These are phyloP conservation scores for Moelleriella libera DNA, from an alignment of 2,329 filamentous ascomycete species.

Conservation along the genomic window DNA sequence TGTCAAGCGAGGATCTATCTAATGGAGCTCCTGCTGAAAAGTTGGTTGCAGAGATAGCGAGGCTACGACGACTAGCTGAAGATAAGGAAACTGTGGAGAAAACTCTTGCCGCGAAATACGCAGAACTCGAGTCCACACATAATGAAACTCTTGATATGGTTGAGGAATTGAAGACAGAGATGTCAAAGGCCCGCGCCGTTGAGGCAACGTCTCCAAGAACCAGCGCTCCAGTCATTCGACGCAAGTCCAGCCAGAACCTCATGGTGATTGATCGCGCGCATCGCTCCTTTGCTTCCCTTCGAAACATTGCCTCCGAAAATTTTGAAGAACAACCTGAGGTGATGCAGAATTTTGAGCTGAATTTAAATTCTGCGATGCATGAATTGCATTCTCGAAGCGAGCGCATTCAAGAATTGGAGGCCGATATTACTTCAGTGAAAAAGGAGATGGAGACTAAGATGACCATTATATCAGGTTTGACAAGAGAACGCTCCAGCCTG, in stretches of 20 bases:
- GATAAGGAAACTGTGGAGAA: slow-evolving; percentile 67
- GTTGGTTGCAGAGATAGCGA: slow-evolving; percentile 52
- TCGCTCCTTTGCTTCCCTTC: slow-evolving; percentile 76
- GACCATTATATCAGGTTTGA: slow-evolving; percentile 86
- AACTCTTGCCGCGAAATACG: slow-evolving; percentile 63
- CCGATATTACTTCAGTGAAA: slow-evolving; percentile 66
- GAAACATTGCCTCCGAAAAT: slow-evolving; percentile 76
- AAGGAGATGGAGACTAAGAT: slow-evolving; percentile 97
- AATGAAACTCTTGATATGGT: slow-evolving; percentile 71
- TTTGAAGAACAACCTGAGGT: slow-evolving; percentile 71
- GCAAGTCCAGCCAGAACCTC: slow-evolving; percentile 84
- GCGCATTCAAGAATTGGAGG: slow-evolving; percentile 78
- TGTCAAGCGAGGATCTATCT: slow-evolving; percentile 23
- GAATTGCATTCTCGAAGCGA: slow-evolving; percentile 80
- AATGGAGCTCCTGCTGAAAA: slow-evolving; percentile 22
- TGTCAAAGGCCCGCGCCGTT: slow-evolving; percentile 58
- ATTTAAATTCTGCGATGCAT: slow-evolving; percentile 82
- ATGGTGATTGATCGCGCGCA: slow-evolving; percentile 83
- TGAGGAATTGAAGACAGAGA: slow-evolving; percentile 78
- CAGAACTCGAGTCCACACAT: slow-evolving; percentile 71
- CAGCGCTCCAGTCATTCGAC: slow-evolving; percentile 67
- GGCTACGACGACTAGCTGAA: slow-evolving; percentile 52
- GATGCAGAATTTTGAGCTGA: slow-evolving; percentile 85
- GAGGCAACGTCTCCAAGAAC: slow-evolving; percentile 48
- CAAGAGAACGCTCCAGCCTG: slow-evolving; percentile 82